These are phyloP conservation scores for Lasiodiplodia sp. DNA, from an alignment of 2,329 filamentous ascomycete species.

Conservation along the genomic window DNA sequence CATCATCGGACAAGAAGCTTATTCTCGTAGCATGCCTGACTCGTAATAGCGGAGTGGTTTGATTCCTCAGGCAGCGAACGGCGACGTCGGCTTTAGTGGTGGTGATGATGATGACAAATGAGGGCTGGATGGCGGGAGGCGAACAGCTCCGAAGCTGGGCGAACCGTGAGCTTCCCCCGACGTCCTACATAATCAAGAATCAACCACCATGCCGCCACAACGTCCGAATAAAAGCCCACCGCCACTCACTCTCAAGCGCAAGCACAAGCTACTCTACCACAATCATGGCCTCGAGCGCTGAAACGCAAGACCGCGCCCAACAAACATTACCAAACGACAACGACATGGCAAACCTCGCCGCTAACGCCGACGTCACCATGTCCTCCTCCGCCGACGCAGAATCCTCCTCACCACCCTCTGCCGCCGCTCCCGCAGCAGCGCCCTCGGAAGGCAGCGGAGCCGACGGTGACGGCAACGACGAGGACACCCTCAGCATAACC, in stretches of 20 bases:
- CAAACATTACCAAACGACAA: neutral
- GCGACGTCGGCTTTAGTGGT: neutral
- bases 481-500: constrained; percentile 41
- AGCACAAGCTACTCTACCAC: neutral
- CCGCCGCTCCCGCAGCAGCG: neutral
- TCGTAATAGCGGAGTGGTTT: neutral
- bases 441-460: neutral
- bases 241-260: neutral
- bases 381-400: neutral
- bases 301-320: neutral
- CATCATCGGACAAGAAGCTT: neutral
- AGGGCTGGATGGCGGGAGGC: constrained; percentile 1
- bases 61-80: neutral
- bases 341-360: neutral
- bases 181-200: constrained; percentile 9
- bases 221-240: neutral
- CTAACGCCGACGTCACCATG: constrained; percentile 5
- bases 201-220: constrained; percentile 17
- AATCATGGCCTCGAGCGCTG: constrained; percentile 26
- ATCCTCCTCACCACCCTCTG: neutral
- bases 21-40: neutral
- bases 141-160: constrained; percentile 26
- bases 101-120: constrained; percentile 25
- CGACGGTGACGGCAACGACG: neutral
- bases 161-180: constrained; percentile 12